Evolutionary conservation across 75 land plant genomes (phyloP).

Genomic region (Selaginella moellendorffii): DNA sequence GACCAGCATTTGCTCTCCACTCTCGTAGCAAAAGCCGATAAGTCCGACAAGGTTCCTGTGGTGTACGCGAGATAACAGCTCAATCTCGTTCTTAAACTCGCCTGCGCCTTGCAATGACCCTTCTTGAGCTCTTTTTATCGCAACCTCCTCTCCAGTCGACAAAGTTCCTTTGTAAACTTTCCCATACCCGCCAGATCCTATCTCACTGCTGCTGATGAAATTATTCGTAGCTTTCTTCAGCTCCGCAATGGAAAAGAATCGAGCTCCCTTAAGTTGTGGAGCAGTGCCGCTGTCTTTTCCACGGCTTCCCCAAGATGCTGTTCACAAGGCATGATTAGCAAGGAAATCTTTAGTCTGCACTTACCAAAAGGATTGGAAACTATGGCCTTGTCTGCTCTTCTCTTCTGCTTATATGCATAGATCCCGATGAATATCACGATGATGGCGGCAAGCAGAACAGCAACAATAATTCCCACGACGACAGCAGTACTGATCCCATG

Average conservation of each 20-base stretch:
- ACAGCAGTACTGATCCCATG: constrained; percentile 15
- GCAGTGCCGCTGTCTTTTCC: constrained; percentile 20
- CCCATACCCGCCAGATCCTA: constrained; percentile 67
- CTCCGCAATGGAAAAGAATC: constrained; percentile 42
- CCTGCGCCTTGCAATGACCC: constrained; percentile 66
- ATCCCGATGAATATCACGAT: constrained; percentile 20
- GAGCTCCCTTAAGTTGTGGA: constrained; percentile 46
- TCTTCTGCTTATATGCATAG: constrained; percentile 51
- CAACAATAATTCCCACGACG: constrained; percentile 39
- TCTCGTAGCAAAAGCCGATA: constrained; percentile 64
- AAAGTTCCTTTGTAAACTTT: constrained; percentile 40
- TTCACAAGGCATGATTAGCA: neutral
- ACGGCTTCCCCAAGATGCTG: constrained; percentile 38
- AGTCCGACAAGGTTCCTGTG: constrained; percentile 69
- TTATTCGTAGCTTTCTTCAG: constrained; percentile 46
- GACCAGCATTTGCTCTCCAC: constrained; percentile 71
- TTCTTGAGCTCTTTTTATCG: constrained; percentile 71
- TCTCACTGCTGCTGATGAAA: constrained; percentile 34
- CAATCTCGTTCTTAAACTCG: constrained; percentile 82
- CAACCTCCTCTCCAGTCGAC: constrained; percentile 40
- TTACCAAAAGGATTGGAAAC: constrained; percentile 50
- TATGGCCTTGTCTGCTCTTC: constrained; percentile 29
- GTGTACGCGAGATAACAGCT: constrained; percentile 78
- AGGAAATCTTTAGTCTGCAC: neutral
- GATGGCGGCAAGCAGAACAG: constrained; percentile 26